Conservation (phyloP, 805 yeast genomes). For the Starmerella potacharoeniae region DNA sequence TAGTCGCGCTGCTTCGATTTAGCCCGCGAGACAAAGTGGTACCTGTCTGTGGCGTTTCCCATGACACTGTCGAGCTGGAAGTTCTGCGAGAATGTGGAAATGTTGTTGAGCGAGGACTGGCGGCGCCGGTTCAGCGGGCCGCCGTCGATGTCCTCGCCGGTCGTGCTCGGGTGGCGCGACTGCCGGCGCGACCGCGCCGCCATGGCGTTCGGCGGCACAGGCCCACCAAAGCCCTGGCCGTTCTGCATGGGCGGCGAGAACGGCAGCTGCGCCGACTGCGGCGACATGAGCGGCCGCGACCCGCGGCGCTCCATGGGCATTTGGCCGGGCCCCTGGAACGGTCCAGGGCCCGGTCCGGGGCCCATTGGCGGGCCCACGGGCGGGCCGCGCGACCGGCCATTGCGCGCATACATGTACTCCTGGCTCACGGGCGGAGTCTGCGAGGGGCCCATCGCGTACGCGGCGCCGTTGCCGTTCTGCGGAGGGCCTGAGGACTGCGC, state of each 20-base stretch:
- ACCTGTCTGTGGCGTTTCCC: slow-evolving; percentile 23
- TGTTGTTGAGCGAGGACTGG: slow-evolving; percentile 11
- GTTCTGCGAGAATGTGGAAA: slow-evolving; percentile 25
- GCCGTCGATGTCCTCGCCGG: slow-evolving; percentile 22
- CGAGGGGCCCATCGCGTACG: not conserved
- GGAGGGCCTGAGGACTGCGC: not conserved
- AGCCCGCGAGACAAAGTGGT: slow-evolving; percentile 23
- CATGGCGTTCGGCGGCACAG: slow-evolving; percentile 2
- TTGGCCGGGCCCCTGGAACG: not conserved
- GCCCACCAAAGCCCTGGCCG: not conserved
- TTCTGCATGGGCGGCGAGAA: slow-evolving; percentile 4
- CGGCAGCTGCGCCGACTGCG: slow-evolving; percentile 6
- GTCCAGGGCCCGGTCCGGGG: not conserved
- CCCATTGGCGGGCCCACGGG: not conserved
- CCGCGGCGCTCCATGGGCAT: slow-evolving; percentile 4
- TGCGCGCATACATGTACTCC: not conserved
- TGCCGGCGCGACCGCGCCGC: slow-evolving; percentile 10
- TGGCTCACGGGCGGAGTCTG: not conserved
- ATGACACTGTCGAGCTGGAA: slow-evolving; percentile 27
- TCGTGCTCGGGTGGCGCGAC: slow-evolving; percentile 8
- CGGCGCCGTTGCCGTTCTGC: not conserved
- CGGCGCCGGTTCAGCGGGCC: slow-evolving; percentile 19
- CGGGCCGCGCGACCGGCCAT: not conserved
- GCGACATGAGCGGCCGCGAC: slow-evolving; percentile 5
- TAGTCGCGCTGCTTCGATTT: slow-evolving; percentile 10